Evolutionary conservation across 495 filamentous ascomycete species (phyloP), one percentile per base, ranked within the genome.

Genomic region (Xylaria flabelliformis): DNA sequence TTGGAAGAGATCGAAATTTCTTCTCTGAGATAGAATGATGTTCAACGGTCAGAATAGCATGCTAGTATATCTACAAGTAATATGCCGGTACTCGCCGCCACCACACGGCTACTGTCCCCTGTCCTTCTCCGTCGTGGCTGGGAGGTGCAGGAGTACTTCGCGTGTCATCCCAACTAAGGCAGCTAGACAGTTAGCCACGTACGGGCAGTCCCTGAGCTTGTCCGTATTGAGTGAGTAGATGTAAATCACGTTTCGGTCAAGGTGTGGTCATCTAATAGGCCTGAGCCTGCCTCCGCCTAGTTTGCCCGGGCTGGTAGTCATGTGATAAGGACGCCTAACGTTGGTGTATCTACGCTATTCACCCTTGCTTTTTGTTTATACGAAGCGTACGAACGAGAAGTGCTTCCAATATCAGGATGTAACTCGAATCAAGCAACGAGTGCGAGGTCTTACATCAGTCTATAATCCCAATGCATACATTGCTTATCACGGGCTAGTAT

Each of bases 71-170:
- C 29, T 44, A 29, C 26, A 29, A 29, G 26, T 29, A 6, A 56
- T 36, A 67, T 17, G 39, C 56, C 62, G 7, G 19, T 29, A 10
- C 34, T 13, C 9, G 65, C 65, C 36, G 65, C 50, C 65, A 53
- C 44, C 64, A 48, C 64, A 48, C 46, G 29, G 53, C 64, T 46
- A 9, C 24, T 34, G 24, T 44, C 61, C 26, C 26, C 59, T 63
- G 26, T 63, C 36, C 19, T 19, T 36, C 34, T 17, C 19, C 17
- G 13, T 4, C 34, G n/a, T 42, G 24, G 36, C 62, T 64, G 44
- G 15, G 34, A 61, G 7, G 58, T 61, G 58, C 58, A 61, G 17
- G 32, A 36, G 32, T 61, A 21, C 34, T 21, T 15, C 56, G 56
- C 29, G 24, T 24, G 39, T 9, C 13, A 17, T 19, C 36, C 21